Evolutionary conservation across 805 yeast genomes (phyloP), one percentile per base, ranked within the genome.

Genomic region (Clavispora asparagi): DNA sequence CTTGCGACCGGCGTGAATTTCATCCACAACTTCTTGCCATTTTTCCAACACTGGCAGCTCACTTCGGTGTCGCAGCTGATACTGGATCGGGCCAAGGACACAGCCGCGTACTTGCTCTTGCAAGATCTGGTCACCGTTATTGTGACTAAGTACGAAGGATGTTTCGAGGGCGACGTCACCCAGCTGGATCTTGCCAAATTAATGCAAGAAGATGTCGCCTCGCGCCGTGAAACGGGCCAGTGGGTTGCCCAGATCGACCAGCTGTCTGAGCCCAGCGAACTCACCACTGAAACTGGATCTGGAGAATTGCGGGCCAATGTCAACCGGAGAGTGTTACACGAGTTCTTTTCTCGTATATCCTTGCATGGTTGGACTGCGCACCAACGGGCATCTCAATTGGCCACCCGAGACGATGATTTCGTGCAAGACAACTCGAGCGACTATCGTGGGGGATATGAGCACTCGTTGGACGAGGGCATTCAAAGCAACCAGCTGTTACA

Each of bases 1-100:
- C 57, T 52, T 4, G 63, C 63, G 26, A 70, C 70, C 44, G 83
- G 83, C 1, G 59, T 77, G 41, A 78, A 78, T 52, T 70, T 76
- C 25, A 54, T 75, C 19, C 67, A 61, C 48, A 75, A 76, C 50
- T 72, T 69, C 41, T 47, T 78, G 4, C 74, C 79, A 3, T 74
- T 68, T 51, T 71, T 76, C 50, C 65, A 65, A 45, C 68, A 67
- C 45, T 78, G 81, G 81, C 54, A 59, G 36, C 42, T 70, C 13
- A 57, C 58, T 7, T 49, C 48, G 23, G 46, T 42, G 40, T 17
- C 56, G n/a, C 55, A 49, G 9, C 35, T 46, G 11, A 25, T 41
- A 3, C 42, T 48, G 11, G 39, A 23, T 5, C 32, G 51, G 5
- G 48, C 59, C 11, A 57, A 56, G 40, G 74, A 70, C 38, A 60